Conservation (phyloP, 345 rosid genomes). For the Schrenkiella parvula region DNA sequence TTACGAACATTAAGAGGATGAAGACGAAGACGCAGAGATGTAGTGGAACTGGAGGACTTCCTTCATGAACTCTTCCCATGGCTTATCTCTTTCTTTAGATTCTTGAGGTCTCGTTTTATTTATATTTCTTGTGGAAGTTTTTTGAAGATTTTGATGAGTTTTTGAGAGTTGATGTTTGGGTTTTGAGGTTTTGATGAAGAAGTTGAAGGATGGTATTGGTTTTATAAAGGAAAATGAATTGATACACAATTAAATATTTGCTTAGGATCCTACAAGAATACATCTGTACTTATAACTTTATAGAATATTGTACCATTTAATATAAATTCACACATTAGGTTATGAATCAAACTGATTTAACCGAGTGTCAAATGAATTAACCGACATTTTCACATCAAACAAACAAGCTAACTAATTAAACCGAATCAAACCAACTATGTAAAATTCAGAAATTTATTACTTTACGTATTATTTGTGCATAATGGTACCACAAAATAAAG, state of each 20-base stretch:
- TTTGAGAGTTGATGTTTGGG: neutral
- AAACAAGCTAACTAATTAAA: neutral
- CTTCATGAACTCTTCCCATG: slow-evolving; percentile 35
- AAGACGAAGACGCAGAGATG: slow-evolving; percentile 50
- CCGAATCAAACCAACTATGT: neutral
- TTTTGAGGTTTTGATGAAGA: neutral
- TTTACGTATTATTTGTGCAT: neutral
- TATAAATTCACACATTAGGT: neutral
- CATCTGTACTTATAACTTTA: neutral
- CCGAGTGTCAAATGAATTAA: neutral
- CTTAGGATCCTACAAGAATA: slow-evolving; percentile 24
- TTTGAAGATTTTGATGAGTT: neutral
- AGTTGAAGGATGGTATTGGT: neutral
- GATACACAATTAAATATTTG: neutral
- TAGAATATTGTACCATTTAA: neutral
- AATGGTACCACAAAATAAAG: neutral
- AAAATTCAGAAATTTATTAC: neutral
- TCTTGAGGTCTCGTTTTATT: neutral
- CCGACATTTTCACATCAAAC: neutral
- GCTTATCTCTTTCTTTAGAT: neutral
- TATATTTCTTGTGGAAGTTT: neutral
- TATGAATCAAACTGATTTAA: neutral
- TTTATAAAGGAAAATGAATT: slow-evolving; percentile 3
- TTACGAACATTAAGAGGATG: slow-evolving; percentile 39
- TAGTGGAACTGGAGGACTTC: slow-evolving; percentile 36